Base-by-base conservation (phyloP, 108 stramenopile species). In the Seminavis robusta region DNA sequence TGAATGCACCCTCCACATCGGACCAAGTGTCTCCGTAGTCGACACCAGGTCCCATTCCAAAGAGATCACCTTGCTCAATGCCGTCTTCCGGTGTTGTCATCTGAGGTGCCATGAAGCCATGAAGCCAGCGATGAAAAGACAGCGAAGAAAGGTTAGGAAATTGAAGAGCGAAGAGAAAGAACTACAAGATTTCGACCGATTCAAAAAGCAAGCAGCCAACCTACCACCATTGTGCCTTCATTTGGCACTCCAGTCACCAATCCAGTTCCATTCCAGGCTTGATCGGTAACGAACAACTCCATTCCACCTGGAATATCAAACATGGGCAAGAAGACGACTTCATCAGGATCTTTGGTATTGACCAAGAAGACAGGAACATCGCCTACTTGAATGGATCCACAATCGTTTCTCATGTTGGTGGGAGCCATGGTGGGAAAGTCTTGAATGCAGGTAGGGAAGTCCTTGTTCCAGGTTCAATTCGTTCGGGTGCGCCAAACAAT, bases 261-360 rank as follows among this genome's bases (percentile, higher is more conserved):
- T 7, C 30, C 38, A 1, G 30, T 53, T 16, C 69, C 77, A 26
- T 56, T 65, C 76, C 76, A 83, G 9, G 73, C 77, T 46, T 75
- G 59, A 49, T 83, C 77, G 20, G 81, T 83, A 47, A 83, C 19
- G 41, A 65, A 78, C 26, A 84, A n/a, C 27, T 34, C 34, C 16
- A 69, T 29, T 17, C 54, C 48, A 16, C 47, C 69, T 0, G 82
- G 77, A 27, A 84, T 37, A 44, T 76, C 71, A 11, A 34, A 52
- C 41, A 84, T 50, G 0, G 71, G 38, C 28, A 79, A 60, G 8
- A 84, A 48, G 0, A 34, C 48, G 10, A 84, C 62, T 33, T 56
- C 45, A 61, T 79, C 73, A 13, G 74, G 71, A 43, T 56, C 31
- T 6, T 65, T 32, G 10, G 39, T 32, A 31, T 66, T 62, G 24